Evolutionary conservation across 768 basidiomycete species (phyloP).

Genomic region (Lactarius hatsudake): DNA sequence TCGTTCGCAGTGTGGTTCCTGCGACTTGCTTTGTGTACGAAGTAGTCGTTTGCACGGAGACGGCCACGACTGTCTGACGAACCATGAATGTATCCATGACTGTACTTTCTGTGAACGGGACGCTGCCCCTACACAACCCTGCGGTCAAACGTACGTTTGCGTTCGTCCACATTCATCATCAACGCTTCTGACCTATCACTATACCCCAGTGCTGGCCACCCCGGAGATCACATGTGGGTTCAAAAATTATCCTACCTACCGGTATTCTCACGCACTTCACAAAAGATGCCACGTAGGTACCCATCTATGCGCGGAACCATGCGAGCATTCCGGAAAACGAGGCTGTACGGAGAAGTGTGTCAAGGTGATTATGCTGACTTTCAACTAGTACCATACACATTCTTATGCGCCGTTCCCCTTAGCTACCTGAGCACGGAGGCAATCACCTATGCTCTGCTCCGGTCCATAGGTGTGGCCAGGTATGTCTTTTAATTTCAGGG

Average conservation of each 20-base stretch:
- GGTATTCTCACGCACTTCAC: background rate
- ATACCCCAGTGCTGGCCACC: constrained; percentile 49
- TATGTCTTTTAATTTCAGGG: constrained; percentile 21
- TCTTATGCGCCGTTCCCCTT: background rate
- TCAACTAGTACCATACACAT: background rate
- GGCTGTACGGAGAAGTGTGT: constrained; percentile 54
- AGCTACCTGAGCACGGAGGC: constrained; percentile 32
- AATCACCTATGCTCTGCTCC: constrained; percentile 53
- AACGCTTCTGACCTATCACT: constrained; percentile 24
- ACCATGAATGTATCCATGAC: constrained; percentile 43
- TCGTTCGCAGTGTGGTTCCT: constrained; percentile 43
- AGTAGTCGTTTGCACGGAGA: constrained; percentile 42
- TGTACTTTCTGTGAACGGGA: constrained; percentile 46
- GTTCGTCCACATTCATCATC: constrained; percentile 25
- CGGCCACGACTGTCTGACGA: constrained; percentile 48
- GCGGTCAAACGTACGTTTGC: constrained; percentile 46
- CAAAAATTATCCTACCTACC: background rate
- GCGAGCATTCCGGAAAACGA: constrained; percentile 42
- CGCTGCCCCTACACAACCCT: constrained; percentile 30
- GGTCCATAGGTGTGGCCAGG: constrained; percentile 55
- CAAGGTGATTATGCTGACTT: constrained; percentile 38
- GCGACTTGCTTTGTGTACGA: constrained; percentile 50
- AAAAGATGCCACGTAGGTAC: constrained; percentile 43
- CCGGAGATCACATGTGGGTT: constrained; percentile 50
- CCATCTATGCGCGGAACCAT: constrained; percentile 53